phyloP scores from a whole-genome alignment of 2,329 filamentous ascomycete genomes.

The Phyllosticta citrichinensis region DNA sequence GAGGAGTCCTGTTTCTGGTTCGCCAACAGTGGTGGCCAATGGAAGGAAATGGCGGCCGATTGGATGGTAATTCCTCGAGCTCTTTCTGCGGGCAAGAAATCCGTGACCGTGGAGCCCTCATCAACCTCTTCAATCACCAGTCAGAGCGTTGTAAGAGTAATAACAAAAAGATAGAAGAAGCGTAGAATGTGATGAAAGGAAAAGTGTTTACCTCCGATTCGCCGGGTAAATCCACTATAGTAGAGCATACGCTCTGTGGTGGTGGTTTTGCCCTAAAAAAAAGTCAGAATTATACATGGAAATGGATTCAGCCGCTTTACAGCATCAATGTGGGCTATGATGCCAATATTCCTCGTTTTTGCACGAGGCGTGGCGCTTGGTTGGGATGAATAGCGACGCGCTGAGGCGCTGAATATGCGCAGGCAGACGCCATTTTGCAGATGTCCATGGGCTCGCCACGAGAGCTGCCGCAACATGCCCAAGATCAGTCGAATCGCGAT shows the following conservation, averaged over 20 bases:
- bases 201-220: conserved; percentile 55
- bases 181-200: neutral
- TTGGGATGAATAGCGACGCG: neutral
- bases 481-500: neutral
- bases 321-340: conserved; percentile 97
- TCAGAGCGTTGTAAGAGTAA: neutral
- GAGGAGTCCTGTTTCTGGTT: conserved; percentile 17
- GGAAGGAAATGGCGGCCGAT: conserved; percentile 89
- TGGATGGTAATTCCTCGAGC: conserved; percentile 94
- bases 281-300: neutral
- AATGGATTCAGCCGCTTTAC: conserved; percentile 26
- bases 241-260: conserved; percentile 99
- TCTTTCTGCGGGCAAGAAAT: conserved; percentile 88
- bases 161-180: too few relatives aligned
- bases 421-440: conserved; percentile 2
- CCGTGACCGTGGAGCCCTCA: conserved; percentile 91
- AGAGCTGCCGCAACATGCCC: neutral
- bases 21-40: conserved; percentile 61
- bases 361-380: conserved; percentile 12
- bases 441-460: conserved; percentile 4
- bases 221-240: conserved; percentile 79
- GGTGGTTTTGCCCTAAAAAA: conserved; percentile 72
- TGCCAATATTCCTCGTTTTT: conserved; percentile 81
- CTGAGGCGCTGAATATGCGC: neutral
- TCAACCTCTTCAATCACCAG: conserved; percentile 59